Conservation (phyloP, 257 asterid genomes). For the Primulina eburnea region DNA sequence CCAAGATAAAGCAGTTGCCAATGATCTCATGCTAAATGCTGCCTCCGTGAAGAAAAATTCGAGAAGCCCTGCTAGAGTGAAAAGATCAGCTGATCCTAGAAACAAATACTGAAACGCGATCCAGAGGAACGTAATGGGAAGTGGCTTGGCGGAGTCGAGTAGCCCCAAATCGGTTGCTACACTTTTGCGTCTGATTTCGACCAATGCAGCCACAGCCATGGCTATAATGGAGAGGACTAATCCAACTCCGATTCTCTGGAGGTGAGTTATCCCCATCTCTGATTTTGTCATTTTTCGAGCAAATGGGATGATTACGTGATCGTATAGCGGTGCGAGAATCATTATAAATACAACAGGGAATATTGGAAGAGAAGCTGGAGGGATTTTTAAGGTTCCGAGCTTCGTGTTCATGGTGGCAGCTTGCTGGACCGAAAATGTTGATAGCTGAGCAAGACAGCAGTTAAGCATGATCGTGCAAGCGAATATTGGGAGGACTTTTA, state of each 20-base stretch:
- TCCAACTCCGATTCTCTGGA: conserved; percentile 77
- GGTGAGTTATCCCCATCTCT: conserved; percentile 70
- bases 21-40: conserved; percentile 71
- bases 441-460: conserved; percentile 86
- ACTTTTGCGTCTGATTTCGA: conserved; percentile 66
- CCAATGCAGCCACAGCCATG: conserved; percentile 73
- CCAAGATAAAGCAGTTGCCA: conserved; percentile 82
- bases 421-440: conserved; percentile 92
- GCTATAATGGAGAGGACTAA: conserved; percentile 61
- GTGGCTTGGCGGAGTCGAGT: conserved; percentile 40
- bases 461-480: conserved; percentile 83
- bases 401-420: conserved; percentile 90
- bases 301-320: conserved; percentile 66
- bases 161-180: conserved; percentile 37
- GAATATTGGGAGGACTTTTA: conserved; percentile 74
- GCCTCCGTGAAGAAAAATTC: conserved; percentile 97
- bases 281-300: conserved; percentile 51
- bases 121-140: conserved; percentile 79
- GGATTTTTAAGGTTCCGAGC: conserved; percentile 62
- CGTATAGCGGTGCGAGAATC: conserved; percentile 74
- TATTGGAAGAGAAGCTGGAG: conserved; percentile 90
- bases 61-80: conserved; percentile 74
- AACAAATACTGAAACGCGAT: conserved; percentile 75
- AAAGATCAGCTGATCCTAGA: conserved; percentile 92
- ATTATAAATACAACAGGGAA: conserved; percentile 87